Conservation (phyloP, 768 basidiomycete genomes). For the Calvatia gigantea region DNA sequence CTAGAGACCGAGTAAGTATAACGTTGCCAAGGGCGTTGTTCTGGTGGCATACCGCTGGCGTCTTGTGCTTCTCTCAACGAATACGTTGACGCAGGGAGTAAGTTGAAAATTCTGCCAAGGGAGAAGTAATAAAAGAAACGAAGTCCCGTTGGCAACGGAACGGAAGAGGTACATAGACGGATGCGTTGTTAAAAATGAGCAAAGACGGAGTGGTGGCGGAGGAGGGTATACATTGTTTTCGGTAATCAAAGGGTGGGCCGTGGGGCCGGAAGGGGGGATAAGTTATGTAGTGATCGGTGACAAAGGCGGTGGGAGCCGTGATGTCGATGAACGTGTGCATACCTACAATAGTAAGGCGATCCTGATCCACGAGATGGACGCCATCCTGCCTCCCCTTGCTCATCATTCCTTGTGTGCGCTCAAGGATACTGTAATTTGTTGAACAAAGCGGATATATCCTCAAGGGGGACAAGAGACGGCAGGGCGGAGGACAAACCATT, state of each 20-base stretch:
- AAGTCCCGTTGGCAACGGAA: neutral
- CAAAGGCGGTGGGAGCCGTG: neutral
- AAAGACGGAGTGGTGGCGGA: too few relatives aligned
- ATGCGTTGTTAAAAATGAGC: neutral
- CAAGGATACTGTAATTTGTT: neutral
- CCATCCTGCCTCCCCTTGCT: neutral
- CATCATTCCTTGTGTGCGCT: neutral
- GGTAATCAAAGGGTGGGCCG: slow-evolving; percentile 6
- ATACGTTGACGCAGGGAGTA: neutral
- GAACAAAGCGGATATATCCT: neutral
- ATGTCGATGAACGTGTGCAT: neutral
- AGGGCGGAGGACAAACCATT: slow-evolving; percentile 18
- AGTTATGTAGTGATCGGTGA: neutral
- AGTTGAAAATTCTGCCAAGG: too few relatives aligned
- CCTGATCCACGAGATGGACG: neutral
- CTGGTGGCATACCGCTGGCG: too few relatives aligned
- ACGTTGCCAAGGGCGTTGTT: too few relatives aligned
- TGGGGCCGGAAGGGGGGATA: neutral
- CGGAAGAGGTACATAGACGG: neutral
- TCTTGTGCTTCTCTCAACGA: too few relatives aligned
- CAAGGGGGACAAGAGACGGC: slow-evolving; percentile 5
- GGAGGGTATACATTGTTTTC: neutral
- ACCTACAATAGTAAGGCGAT: slow-evolving; percentile 4
- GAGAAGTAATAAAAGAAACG: neutral
- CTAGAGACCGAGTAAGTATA: too few relatives aligned